phyloP scores from a whole-genome alignment of 1,284 basidiomycete species.

The Phylloporus sp. region DNA sequence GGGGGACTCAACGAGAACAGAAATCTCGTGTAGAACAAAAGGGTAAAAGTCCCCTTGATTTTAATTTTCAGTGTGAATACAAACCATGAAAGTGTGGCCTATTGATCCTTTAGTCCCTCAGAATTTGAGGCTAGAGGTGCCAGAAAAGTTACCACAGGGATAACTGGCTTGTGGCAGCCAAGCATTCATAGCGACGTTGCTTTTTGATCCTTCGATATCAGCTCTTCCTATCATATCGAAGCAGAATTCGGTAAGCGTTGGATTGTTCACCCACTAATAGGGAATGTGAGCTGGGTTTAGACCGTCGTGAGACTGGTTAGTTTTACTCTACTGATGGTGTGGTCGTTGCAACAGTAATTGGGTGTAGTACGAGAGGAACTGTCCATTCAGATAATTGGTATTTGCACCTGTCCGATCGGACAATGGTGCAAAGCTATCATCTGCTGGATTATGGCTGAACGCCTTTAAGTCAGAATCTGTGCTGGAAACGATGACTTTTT shows the following conservation, averaged over 20 bases:
- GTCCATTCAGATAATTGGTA: conserved; percentile 10
- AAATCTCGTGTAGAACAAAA: conserved; percentile 59
- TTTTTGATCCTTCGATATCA: conserved; percentile 3
- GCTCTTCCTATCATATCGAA: conserved; percentile 9
- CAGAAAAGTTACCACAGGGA: conserved; percentile 9
- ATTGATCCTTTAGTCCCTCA: conserved; percentile 1
- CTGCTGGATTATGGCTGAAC: conserved; percentile 9
- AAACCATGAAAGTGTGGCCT: conserved; percentile 11
- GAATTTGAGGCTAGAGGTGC: conserved; percentile 4
- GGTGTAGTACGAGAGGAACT: conserved; percentile 4
- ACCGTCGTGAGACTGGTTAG: conserved; percentile 9
- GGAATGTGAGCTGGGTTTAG: conserved; percentile 6
- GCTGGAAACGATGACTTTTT: not conserved
- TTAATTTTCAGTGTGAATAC: conserved; percentile 9
- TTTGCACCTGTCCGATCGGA: conserved; percentile 3
- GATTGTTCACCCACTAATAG: conserved; percentile 6
- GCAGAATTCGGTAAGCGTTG: conserved; percentile 4
- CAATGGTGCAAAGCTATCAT: conserved; percentile 6
- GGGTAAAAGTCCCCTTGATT: conserved; percentile 12
- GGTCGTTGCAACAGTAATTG: not conserved
- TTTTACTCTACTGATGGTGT: conserved; percentile 6
- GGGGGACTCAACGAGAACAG: conserved; percentile 54
- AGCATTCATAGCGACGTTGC: conserved; percentile 1
- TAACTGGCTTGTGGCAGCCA: conserved; percentile 10
- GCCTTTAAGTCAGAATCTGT: conserved; percentile 9